Base-by-base conservation (phyloP, 352 stramenopile species). In the Phytophthora kernoviae region DNA sequence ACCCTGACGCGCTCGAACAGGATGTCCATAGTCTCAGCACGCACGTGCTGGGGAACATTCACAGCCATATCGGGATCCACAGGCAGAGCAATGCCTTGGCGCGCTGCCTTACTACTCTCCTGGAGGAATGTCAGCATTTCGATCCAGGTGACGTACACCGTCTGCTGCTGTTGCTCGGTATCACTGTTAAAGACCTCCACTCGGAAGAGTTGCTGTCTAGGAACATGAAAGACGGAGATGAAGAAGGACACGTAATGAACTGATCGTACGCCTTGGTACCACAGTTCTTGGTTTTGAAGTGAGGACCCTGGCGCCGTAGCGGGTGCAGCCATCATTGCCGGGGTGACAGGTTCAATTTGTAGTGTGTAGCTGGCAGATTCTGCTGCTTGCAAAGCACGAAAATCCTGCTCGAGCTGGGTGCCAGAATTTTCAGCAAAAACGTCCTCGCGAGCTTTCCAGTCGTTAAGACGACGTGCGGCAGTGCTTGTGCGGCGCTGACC, bases 111-210 rank as follows among this genome's bases (percentile, higher is more conserved):
- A 32, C 66, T 71, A 58, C 73, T 88, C 51, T 86, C 73, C 17
- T 53, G 50, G n/a, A 91, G 42, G 43, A 85, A 90, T 49, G 56
- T 4, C 57, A 80, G 54, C 66, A 93, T 77, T 49, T 91, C 81
- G 22, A 65, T 67, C 42, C 70, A 73, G 4, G 79, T 76, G 17
- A 93, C 80, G 37, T 93, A 87, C 30, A 91, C 81, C 0, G 84
- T 91, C 41, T 93, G 84, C 58, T 84, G 77, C 44, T 86, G 71
- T 44, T 87, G 71, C 40, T 93, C 84, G 14, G 77, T 90, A 51
- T 93, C 81, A 58, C 75, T 91, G 55, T 91, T 91, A 52, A 93
- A 90, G 5, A 90, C 60, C 41, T 93, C 82, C 24, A 93, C 78
- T 15, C 81, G 77, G 57, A 90, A 88, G 41, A 87, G 67, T 37